Base-by-base conservation (phyloP, 2,329 filamentous ascomycete species). In the Plenodomus biglobosus region DNA sequence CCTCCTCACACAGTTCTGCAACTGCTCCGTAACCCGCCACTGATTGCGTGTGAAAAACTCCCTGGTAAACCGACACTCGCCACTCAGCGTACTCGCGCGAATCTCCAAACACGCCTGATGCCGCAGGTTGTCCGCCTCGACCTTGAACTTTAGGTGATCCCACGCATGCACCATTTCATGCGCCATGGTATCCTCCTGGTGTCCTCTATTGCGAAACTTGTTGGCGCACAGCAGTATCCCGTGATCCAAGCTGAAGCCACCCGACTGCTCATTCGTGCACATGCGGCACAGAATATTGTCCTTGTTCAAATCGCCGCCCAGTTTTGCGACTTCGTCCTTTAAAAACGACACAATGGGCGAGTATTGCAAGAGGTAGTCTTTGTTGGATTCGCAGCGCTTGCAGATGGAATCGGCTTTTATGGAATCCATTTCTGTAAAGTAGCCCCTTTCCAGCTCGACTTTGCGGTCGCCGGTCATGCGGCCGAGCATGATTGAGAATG, bases 101-200 rank as follows among this genome's bases (percentile, higher is more conserved):
- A 99, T 97, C 88, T 99, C 94, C 46, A 92, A 87, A 72, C 94
- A 99, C 46, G 94, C 94, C 30, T 92, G 89, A 74, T 99, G 94
- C 70, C 86, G 85, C 73, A 99, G 70, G 70, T 88, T 83, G n/a
- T 77, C 73, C 77, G 88, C 89, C 67, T 97, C 87, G 38, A 96
- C 85, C 73, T 96, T 94, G 78, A 90, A 99, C 55, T 92, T 78
- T 61, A 97, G 68, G 70, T 95, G 88, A 70, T 99, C 94, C 79
- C 91, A 97, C 1, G 92, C 92, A 72, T 99, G 94, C 44, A 99
- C 88, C 90, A 99, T 95, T 76, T 99, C 94, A 73, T 99, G 94
- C 21, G 92, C 86, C 65, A 99, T 78, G 10, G 92, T 96, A 71
- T 99, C 94, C 76, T 99, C 94, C 60, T 96, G 73, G 69, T 96